A percentile compares a stretch with the other conserved stretches of the same genome.
These are phyloP conservation scores for Somion occarium DNA, from an alignment of 1,284 basidiomycete species.

Conservation along the genomic window DNA sequence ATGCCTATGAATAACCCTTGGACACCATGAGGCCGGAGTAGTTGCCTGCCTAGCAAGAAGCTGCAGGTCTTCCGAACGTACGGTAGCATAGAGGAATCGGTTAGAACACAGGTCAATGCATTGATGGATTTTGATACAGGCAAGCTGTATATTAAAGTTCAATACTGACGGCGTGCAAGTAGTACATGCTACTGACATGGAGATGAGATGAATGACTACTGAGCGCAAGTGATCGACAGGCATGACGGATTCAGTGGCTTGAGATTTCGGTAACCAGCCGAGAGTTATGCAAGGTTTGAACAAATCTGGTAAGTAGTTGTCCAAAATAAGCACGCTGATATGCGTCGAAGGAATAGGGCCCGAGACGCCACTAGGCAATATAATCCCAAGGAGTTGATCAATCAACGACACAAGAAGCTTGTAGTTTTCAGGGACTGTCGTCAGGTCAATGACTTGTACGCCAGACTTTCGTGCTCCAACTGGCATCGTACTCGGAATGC, in stretches of 20 bases:
- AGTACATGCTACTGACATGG: constrained; percentile 18
- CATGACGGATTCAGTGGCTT: constrained; percentile 36
- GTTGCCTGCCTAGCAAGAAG: constrained; percentile 58
- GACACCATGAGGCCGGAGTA: constrained; percentile 64
- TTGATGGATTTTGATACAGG: constrained; percentile 61
- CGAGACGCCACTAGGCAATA: constrained; percentile 48
- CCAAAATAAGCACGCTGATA: constrained; percentile 57
- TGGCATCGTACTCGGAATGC: constrained; percentile 35
- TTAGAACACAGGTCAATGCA: constrained; percentile 53
- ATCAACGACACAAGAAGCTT: constrained; percentile 36
- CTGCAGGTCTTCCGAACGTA: constrained; percentile 57
- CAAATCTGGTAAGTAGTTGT: constrained; percentile 52
- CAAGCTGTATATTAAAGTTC: constrained; percentile 42
- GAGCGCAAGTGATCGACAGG: constrained; percentile 37
- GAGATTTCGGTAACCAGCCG: constrained; percentile 63
- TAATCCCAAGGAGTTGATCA: constrained; percentile 38
- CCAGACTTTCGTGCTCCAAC: constrained; percentile 14
- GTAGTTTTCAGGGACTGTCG: constrained; percentile 38
- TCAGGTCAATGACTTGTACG: constrained; percentile 40
- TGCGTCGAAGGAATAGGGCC: constrained; percentile 46
- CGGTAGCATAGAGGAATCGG: constrained; percentile 34
- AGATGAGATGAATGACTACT: constrained; percentile 49
- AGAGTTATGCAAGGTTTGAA: constrained; percentile 54
- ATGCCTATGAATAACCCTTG: constrained; percentile 61
- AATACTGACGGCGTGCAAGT: constrained; percentile 10